Base-by-base conservation (phyloP, 2,329 filamentous ascomycete species). In the Raffaelea albimanens region DNA sequence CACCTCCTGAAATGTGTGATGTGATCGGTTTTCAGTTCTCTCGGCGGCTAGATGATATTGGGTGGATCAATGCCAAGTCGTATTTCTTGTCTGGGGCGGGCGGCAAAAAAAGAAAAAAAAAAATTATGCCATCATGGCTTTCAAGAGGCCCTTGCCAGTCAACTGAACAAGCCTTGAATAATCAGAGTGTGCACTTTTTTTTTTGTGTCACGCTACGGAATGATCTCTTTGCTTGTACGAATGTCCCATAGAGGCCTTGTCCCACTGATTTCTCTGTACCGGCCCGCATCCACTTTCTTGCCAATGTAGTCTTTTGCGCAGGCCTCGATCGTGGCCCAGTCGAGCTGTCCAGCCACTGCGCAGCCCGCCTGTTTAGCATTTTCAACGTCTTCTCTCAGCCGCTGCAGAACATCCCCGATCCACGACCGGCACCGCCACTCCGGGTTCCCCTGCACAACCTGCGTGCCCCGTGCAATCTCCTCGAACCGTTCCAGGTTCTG, bases 361-460 rank as follows among this genome's bases (percentile, higher is more conserved):
- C n/a, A n/a, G n/a, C n/a, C n/a, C n/a, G n/a, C n/a, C n/a, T 0
- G 64, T 67, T 2, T 68, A 66, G 5, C 71, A 57, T 21, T 57
- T 60, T 55, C 61, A 1, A 62, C 60, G 49, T 71, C 65, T 4
- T 52, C 50, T n/a, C 55, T 52, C 13, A 72, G 55, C 18, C 50
- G 58, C 0, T 23, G 42, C n/a, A 73, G 41, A 0, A 58, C 68
- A 18, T 62, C 54, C 5, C 53, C 57, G 7, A 68, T 55, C 68
- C 67, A 73, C 3, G 55, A 57, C 5, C 63, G 61, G 49, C 65
- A 70, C 18, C 60, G 61, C 63, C 66, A 72, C 38, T 52, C 54
- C 7, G 59, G 57, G 39, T 69, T 59, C 39, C 53, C 50, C 42
- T 65, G 57, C 3, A 63, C 49, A 7, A 70, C 50, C 3, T 64